phyloP scores from a whole-genome alignment of 108 stramenopile species.

The Skeletonema marinoi region DNA sequence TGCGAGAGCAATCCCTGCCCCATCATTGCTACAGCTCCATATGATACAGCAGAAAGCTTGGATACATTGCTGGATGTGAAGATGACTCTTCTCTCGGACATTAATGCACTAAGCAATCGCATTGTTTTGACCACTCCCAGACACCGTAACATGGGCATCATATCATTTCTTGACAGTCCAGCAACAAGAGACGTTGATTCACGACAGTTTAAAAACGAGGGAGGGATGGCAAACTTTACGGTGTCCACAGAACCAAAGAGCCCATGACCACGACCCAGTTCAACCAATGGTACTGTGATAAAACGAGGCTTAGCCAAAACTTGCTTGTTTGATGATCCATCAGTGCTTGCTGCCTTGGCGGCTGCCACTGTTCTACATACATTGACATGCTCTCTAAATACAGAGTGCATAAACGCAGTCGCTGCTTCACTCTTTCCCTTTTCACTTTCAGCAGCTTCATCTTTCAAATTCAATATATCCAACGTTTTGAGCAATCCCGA shows the following conservation, averaged over 20 bases:
- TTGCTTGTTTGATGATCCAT: not conserved
- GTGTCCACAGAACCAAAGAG: slow-evolving; percentile 24
- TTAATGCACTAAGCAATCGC: slow-evolving; percentile 41
- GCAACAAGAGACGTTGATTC: slow-evolving; percentile 5
- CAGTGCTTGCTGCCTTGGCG: slow-evolving; percentile 3
- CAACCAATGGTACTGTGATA: slow-evolving; percentile 17
- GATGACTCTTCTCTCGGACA: slow-evolving; percentile 45
- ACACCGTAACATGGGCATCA: slow-evolving; percentile 56
- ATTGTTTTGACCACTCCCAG: slow-evolving; percentile 37
- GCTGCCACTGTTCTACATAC: slow-evolving; percentile 19
- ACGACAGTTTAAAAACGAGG: slow-evolving; percentile 28
- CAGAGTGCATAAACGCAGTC: slow-evolving; percentile 23
- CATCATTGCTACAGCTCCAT: slow-evolving; percentile 49
- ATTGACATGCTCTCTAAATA: slow-evolving; percentile 31
- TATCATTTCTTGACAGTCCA: slow-evolving; percentile 30
- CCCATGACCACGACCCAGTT: slow-evolving; percentile 24
- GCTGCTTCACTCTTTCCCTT: not conserved
- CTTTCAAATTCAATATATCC: slow-evolving; percentile 27
- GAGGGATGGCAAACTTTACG: slow-evolving; percentile 21
- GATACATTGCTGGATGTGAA: slow-evolving; percentile 37
- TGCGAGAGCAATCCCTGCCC: slow-evolving; percentile 51
- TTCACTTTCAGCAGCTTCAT: not conserved
- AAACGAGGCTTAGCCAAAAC: slow-evolving; percentile 24
- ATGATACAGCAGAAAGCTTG: slow-evolving; percentile 40
- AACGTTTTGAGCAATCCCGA: slow-evolving; percentile 34